Base-by-base conservation (phyloP, 116 monocot species). In the Trichopus zeylanicus region DNA sequence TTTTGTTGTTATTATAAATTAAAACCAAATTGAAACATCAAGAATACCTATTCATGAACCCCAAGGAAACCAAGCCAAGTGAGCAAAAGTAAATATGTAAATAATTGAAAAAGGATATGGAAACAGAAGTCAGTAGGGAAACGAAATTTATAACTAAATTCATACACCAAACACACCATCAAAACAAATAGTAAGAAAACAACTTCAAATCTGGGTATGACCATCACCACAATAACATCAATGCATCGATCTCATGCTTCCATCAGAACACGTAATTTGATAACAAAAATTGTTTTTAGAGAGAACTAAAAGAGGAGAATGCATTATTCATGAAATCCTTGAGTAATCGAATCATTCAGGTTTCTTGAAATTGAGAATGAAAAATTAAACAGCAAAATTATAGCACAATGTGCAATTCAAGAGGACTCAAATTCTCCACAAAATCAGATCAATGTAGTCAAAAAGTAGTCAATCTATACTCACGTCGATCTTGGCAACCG, bases 401-500 rank as follows among this genome's bases (percentile, higher is more conserved):
- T 42, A 0, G 8, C 12, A 42, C 3, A 7, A 16, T 4, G n/a
- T 42, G 42, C 42, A 42, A 15, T n/a, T 42, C 3, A 42, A 42
- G n/a, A 10, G 13, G n/a, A 42, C 3, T 42, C 42, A 42, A 42
- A 42, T 42, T 42, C n/a, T 13, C 3, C 3, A 42, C 3, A 42
- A 42, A 16, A 42, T 16, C 16, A 42, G n/a, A 42, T 42, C 42
- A 42, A 42, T 42, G 3, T n/a, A 16, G 18, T 42, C 42, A 55
- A 29, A 29, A 29, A 29, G 31, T 31, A n/a, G 53, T 7, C 46
- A 29, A 9, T 42, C 42, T 42, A 48, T 54, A 67, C 84, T 97
- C 63, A 98, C 97, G 63, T 98, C 91, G 33, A 80, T 77, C 77
- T 98, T 98, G 5, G 80, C 33, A 29, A 98, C 57, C 48, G 85